Percentiles rank a stretch among this genome's conserved stretches.
These are phyloP conservation scores for Oxytropis ochrocephala DNA, from an alignment of 306 rosid species.

Conservation along the genomic window DNA sequence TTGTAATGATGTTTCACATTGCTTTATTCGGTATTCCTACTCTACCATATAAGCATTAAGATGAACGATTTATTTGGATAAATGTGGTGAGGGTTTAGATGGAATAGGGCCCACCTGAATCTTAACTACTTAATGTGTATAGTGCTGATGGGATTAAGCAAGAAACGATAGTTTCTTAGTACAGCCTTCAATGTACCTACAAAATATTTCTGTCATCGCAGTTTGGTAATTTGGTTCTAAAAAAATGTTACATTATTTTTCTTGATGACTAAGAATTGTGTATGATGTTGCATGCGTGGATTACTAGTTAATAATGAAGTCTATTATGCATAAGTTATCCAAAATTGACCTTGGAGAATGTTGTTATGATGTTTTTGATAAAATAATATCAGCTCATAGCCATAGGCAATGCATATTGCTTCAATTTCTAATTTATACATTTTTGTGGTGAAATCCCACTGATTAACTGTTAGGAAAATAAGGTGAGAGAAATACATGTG, in stretches of 20 bases:
- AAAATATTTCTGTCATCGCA: not conserved
- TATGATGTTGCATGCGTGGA: not conserved
- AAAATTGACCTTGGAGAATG: not conserved
- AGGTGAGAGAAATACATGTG: not conserved
- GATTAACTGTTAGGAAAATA: not conserved
- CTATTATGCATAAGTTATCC: not conserved
- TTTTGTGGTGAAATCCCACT: constrained; percentile 2
- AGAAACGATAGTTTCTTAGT: not conserved
- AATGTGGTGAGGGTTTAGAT: not conserved
- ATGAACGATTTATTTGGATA: not conserved
- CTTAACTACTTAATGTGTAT: not conserved
- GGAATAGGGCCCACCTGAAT: not conserved
- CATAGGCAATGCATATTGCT: not conserved
- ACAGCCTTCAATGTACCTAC: not conserved
- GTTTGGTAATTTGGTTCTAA: not conserved
- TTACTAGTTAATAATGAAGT: not conserved
- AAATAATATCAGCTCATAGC: not conserved
- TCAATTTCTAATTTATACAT: not conserved
- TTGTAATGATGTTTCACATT: not conserved
- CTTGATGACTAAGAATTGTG: not conserved
- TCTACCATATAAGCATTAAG: not conserved
- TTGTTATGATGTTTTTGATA: not conserved
- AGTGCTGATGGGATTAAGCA: not conserved
- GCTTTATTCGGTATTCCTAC: not conserved
- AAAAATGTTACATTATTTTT: not conserved